These are phyloP conservation scores for Vitis amurensis DNA, from an alignment of 164 flowering plant genomes.

Conservation along the genomic window DNA sequence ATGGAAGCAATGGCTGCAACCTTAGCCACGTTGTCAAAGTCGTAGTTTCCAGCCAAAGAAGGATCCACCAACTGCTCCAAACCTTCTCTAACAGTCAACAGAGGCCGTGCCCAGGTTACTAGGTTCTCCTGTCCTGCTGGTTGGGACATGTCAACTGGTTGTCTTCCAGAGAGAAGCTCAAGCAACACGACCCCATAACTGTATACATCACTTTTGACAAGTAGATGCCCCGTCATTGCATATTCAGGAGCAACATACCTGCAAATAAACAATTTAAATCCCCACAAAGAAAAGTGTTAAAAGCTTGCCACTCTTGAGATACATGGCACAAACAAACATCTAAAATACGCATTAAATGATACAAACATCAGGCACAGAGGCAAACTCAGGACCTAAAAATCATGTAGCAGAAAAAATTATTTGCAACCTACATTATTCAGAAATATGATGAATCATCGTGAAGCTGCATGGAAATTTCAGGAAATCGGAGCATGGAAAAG, in stretches of 20 bases:
- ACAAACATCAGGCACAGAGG: background rate
- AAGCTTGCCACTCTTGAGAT: background rate
- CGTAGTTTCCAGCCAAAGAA: constrained; percentile 57
- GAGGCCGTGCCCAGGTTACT: constrained; percentile 93
- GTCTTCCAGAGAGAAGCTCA: constrained; percentile 87
- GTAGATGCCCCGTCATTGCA: constrained; percentile 96
- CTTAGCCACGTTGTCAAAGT: constrained; percentile 83
- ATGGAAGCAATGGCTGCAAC: constrained; percentile 96
- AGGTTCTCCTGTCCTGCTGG: constrained; percentile 90
- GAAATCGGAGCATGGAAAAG: too few relatives aligned
- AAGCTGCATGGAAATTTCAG: constrained; percentile 17
- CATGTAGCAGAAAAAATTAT: background rate
- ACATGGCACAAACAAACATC: too few relatives aligned
- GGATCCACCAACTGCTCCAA: constrained; percentile 82
- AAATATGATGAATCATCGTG: constrained; percentile 33
- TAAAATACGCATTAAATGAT: background rate
- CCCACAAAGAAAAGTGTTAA: background rate
- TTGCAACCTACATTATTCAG: background rate
- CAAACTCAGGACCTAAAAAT: background rate
- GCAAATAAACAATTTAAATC: constrained; percentile 19
- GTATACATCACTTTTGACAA: constrained; percentile 93
- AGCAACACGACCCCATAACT: constrained; percentile 93
- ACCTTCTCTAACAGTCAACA: constrained; percentile 74
- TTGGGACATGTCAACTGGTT: constrained; percentile 92
- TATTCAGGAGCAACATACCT: constrained; percentile 94